Conservation (phyloP, 257 asterid genomes). For the Solanum virginianum region DNA sequence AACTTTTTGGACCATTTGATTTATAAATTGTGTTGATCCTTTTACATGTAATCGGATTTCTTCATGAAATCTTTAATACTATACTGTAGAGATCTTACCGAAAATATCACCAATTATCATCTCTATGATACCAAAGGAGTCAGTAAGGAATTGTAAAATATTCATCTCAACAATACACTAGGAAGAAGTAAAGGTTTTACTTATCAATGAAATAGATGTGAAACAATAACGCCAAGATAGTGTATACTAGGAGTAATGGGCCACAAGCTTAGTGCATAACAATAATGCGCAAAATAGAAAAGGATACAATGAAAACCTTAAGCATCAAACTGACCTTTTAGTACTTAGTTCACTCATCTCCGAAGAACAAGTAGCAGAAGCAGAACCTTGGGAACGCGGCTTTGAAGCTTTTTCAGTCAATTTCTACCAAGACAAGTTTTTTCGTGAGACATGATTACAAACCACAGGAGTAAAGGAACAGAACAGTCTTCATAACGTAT, state of each 20-base stretch:
- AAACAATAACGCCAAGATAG: background rate
- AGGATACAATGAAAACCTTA: background rate
- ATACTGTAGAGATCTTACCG: background rate
- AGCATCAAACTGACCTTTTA: slow-evolving; percentile 24
- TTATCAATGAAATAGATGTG: background rate
- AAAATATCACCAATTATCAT: background rate
- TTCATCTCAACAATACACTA: background rate
- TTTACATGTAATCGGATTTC: background rate
- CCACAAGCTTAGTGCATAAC: background rate
- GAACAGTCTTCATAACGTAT: background rate
- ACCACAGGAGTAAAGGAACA: background rate
- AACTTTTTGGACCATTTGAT: background rate
- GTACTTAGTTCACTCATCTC: slow-evolving; percentile 25
- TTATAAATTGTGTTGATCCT: background rate
- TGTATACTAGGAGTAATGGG: background rate
- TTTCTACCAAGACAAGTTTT: slow-evolving; percentile 46
- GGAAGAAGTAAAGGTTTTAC: background rate
- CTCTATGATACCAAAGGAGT: background rate
- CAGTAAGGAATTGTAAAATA: background rate
- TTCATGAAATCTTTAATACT: background rate
- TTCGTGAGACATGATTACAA: slow-evolving; percentile 13
- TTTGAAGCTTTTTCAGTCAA: slow-evolving; percentile 40
- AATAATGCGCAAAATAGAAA: background rate
- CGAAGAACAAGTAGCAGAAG: slow-evolving; percentile 40
- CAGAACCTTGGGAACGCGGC: slow-evolving; percentile 33